Percentiles rank a stretch among this genome's conserved stretches.
Evolutionary conservation across 31 red algal genomes (phyloP).

Genomic region (Porphyra umbilicalis): DNA sequence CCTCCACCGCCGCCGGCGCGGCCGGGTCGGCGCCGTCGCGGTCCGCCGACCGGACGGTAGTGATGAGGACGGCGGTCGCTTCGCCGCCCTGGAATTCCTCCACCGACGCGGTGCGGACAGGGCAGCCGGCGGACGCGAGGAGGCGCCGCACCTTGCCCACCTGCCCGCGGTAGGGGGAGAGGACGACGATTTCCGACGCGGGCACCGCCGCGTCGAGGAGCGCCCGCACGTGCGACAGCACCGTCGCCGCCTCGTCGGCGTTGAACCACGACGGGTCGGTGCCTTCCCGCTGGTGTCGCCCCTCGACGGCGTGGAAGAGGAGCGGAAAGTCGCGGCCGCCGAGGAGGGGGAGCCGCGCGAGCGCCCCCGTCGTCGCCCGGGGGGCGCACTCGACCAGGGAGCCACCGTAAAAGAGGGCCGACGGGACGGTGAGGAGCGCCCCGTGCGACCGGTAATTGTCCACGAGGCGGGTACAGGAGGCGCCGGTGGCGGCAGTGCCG

Average conservation of each 20-base stretch:
- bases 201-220: not conserved
- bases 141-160: not conserved
- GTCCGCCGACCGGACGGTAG: not conserved
- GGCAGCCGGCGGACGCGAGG: not conserved
- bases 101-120: not conserved
- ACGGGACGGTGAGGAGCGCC: not conserved
- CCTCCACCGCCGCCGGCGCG: not conserved
- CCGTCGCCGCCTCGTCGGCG: not conserved
- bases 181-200: not conserved
- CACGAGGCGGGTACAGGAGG: not conserved
- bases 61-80: slow-evolving; percentile 2
- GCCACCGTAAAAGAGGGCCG: not conserved
- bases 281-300: not conserved
- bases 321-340: not conserved
- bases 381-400: not conserved
- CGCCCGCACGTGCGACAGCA: not conserved
- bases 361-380: not conserved
- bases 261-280: not conserved
- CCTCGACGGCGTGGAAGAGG: not conserved
- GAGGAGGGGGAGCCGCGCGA: not conserved
- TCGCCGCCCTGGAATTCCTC: slow-evolving; percentile 13
- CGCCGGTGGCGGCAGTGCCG: no score
- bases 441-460: not conserved
- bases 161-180: not conserved
- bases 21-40: not conserved